Conservation (phyloP, 2,329 filamentous ascomycete species). For the Fusarium zealandicum region DNA sequence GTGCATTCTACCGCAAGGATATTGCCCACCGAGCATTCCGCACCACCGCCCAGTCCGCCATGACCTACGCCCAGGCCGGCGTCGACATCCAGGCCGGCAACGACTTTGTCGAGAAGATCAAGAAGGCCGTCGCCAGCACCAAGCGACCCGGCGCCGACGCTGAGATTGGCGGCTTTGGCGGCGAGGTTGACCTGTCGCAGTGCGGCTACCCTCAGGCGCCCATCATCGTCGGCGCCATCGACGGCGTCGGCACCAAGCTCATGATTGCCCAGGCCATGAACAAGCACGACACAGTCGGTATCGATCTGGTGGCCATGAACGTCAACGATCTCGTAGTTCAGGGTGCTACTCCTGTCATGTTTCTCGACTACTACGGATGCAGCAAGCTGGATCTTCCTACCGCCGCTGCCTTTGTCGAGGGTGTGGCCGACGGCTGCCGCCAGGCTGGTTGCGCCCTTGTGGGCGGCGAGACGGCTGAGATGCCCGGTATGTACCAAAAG, state of each 20-base stretch:
- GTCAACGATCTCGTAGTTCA: slow-evolving; percentile 98
- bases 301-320: slow-evolving; percentile 98
- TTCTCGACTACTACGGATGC: slow-evolving; percentile 98
- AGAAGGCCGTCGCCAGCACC: slow-evolving; percentile 85
- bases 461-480: slow-evolving; percentile 97
- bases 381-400: slow-evolving; percentile 81
- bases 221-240: slow-evolving; percentile 90
- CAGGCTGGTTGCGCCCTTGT: slow-evolving; percentile 88
- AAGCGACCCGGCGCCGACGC: slow-evolving; percentile 87
- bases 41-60: slow-evolving; percentile 54
- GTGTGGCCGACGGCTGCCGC: slow-evolving; percentile 86
- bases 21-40: slow-evolving; percentile 82
- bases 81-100: slow-evolving; percentile 96
- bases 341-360: slow-evolving; percentile 92
- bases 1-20: slow-evolving; percentile 91
- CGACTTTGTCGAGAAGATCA: slow-evolving; percentile 90
- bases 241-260: slow-evolving; percentile 95
- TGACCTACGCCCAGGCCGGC: slow-evolving; percentile 93
- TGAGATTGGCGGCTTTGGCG: slow-evolving; percentile 94
- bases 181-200: slow-evolving; percentile 65
- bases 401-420: slow-evolving; percentile 86
- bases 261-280: slow-evolving; percentile 91
- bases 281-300: slow-evolving; percentile 93
- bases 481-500: slow-evolving; percentile 91
- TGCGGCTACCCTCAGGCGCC: slow-evolving; percentile 79